phyloP scores from a whole-genome alignment of 768 basidiomycete species.

The Leccinellum albellum region DNA sequence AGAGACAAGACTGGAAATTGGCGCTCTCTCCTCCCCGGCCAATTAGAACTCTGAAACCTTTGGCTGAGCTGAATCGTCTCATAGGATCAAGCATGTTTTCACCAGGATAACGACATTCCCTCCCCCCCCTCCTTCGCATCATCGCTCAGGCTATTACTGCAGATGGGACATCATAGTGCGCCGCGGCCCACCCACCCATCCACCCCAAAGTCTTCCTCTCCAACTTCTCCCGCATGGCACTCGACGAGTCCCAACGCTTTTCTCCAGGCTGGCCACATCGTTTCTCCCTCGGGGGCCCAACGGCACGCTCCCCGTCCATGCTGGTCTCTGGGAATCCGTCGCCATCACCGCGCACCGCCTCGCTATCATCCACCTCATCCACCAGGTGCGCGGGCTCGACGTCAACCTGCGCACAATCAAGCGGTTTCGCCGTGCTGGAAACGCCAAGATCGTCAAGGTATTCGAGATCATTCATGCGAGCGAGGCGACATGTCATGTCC shows the following conservation, averaged over 20 bases:
- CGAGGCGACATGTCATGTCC: conserved; percentile 77
- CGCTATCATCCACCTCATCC: conserved; percentile 75
- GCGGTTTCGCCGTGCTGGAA: neutral
- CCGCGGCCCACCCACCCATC: neutral
- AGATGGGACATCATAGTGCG: neutral
- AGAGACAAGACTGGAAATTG: too few relatives aligned
- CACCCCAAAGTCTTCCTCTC: neutral
- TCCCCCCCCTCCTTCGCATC: too few relatives aligned
- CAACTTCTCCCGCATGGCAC: neutral
- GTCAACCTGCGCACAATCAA: neutral
- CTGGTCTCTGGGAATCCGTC: neutral
- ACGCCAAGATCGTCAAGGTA: conserved; percentile 54
- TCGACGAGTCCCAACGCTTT: neutral
- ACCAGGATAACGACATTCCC: neutral
- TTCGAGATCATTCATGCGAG: conserved; percentile 78
- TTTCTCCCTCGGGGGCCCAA: neutral
- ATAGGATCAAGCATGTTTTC: neutral
- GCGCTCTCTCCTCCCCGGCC: too few relatives aligned
- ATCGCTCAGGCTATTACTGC: too few relatives aligned
- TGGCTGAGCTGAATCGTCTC: neutral
- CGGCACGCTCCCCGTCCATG: neutral
- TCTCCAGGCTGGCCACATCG: neutral
- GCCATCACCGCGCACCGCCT: neutral
- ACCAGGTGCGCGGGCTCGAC: conserved; percentile 43
- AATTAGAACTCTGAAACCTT: too few relatives aligned